Base-by-base conservation (phyloP, 331 rosid species). In the Saraca asoca region DNA sequence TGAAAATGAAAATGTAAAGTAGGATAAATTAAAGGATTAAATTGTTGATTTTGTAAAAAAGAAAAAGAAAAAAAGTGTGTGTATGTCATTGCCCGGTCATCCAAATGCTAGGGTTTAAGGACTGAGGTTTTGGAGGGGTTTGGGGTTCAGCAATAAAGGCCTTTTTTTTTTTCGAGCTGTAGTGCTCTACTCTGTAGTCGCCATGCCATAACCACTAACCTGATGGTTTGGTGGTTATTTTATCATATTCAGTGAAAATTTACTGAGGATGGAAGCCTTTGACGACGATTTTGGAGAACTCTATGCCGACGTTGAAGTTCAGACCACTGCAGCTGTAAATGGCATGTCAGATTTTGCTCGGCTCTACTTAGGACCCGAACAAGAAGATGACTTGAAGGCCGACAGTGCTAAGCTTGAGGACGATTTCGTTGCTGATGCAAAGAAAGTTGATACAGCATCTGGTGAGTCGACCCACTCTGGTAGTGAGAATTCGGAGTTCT, bases 271-370 rank as follows among this genome's bases (percentile, higher is more conserved):
- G 88, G 83, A 52, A 56, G 74, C 49, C 12, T 68, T 75, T 2
- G 81, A 79, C n/a, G 93, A 87, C 45, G 85, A 87, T 62, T 87
- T 87, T 20, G 93, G 93, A 39, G 84, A 81, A 19, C 78, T 87
- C 60, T 83, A 87, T 51, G 68, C 82, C 12, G 82, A 77, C 39
- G 58, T 72, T 31, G 81, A 81, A 79, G 43, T 33, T 24, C 82
- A 62, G 48, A 34, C 80, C 19, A 33, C 16, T 43, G 78, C 62
- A 1, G 77, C 67, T 62, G 43, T 65, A 66, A 42, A 72, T 71
- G 48, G 73, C 62, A 43, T 31, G 3, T 18, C 64, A 2, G 42
- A 63, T 39, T 79, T 75, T 15, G 15, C 75, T 53, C 62, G 15
- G 5, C 33, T 66, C 13, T 68, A 14, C 63, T 7, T 62, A 5